Percentiles rank a stretch among this genome's conserved stretches.
Evolutionary conservation across 805 yeast species (phyloP).

Genomic region (Barnettozyma populi): DNA sequence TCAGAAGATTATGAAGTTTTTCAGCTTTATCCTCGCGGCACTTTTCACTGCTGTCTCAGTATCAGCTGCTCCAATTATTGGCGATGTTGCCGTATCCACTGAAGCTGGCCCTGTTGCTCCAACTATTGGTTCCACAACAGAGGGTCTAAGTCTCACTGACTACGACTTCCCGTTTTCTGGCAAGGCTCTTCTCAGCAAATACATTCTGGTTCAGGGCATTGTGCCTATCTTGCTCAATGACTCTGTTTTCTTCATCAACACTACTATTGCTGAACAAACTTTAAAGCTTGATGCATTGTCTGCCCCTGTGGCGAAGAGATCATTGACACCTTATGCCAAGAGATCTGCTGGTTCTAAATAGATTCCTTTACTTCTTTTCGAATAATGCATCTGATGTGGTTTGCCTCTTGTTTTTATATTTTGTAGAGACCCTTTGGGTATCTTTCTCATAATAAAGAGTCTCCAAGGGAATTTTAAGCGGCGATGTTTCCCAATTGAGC

Average conservation of each 20-base stretch:
- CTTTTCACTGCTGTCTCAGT: not conserved
- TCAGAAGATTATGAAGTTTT: not conserved
- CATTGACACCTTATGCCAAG: not conserved
- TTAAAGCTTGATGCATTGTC: not conserved
- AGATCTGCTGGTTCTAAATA: not conserved
- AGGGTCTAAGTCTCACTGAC: not conserved
- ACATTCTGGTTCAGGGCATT: slow-evolving; percentile 4
- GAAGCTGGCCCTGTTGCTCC: not conserved
- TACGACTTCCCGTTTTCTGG: slow-evolving; percentile 8
- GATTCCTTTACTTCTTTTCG: not conserved
- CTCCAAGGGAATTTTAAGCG: no score
- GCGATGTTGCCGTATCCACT: not conserved
- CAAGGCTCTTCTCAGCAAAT: slow-evolving; percentile 3
- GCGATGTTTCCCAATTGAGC: not conserved
- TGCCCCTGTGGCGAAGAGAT: not conserved
- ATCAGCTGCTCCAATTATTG: slow-evolving; percentile 1
- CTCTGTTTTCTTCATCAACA: slow-evolving; percentile 9
- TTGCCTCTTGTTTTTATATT: not conserved
- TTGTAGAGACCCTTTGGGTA: no score
- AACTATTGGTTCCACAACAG: not conserved
- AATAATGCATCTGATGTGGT: not conserved
- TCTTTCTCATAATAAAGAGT: no score
- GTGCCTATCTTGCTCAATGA: slow-evolving; percentile 7
- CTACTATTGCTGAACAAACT: slow-evolving; percentile 6
- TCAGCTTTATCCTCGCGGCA: not conserved